Evolutionary conservation across 495 filamentous ascomycete species (phyloP).

Genomic region (Penicillium coffeae): DNA sequence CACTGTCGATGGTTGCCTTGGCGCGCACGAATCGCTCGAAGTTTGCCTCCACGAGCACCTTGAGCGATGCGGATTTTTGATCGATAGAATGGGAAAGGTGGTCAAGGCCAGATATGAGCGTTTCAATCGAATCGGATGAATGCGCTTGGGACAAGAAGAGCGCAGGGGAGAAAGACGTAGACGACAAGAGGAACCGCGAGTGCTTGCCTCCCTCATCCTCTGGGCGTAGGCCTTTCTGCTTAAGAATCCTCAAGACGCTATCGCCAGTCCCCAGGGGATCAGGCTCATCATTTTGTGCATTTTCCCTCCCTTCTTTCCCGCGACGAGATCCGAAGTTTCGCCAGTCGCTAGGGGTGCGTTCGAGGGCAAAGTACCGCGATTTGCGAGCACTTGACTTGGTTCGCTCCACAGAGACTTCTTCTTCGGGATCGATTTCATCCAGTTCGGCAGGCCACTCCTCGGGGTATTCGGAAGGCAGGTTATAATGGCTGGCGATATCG

Average conservation of each 20-base stretch:
- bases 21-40: slow-evolving; percentile 96
- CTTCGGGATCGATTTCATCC: slow-evolving; percentile 65
- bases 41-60: slow-evolving; percentile 92
- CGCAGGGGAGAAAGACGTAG: slow-evolving; percentile 89
- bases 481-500: slow-evolving; percentile 83
- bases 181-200: slow-evolving; percentile 90
- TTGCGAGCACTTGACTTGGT: slow-evolving; percentile 57
- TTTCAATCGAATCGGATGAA: slow-evolving; percentile 72
- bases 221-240: slow-evolving; percentile 70
- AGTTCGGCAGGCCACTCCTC: slow-evolving; percentile 83
- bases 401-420: slow-evolving; percentile 54
- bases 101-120: slow-evolving; percentile 74
- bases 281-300: slow-evolving; percentile 82
- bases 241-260: slow-evolving; percentile 79
- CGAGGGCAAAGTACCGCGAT: slow-evolving; percentile 80
- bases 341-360: slow-evolving; percentile 64
- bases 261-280: slow-evolving; percentile 80
- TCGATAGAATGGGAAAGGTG: slow-evolving; percentile 86
- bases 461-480: slow-evolving; percentile 74
- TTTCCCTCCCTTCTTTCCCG: slow-evolving; percentile 64
- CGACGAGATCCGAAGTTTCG: slow-evolving; percentile 66
- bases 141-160: slow-evolving; percentile 91
- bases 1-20: slow-evolving; percentile 95
- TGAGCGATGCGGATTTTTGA: slow-evolving; percentile 92
- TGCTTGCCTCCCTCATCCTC: slow-evolving; percentile 79